Base-by-base conservation (phyloP, 2,329 filamentous ascomycete species). In the Aspergillus sp. region DNA sequence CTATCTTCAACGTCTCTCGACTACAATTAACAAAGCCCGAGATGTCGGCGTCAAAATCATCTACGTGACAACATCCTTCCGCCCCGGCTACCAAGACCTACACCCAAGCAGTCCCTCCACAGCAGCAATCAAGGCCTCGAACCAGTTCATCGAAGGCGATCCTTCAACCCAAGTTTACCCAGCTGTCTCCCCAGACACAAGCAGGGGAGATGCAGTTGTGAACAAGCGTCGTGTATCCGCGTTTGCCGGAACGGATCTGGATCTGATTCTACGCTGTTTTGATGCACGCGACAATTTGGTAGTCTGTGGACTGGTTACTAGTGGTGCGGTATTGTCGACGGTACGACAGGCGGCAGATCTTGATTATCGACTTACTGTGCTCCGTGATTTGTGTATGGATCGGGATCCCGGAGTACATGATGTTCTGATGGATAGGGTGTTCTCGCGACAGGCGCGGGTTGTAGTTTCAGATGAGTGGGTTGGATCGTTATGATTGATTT, bases 261-360 rank as follows among this genome's bases (percentile, higher is more conserved):
- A 70, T 4, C 39, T 66, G 2, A 51, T 70, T 4, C 55, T 71
- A 2, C 59, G 66, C 5, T 59, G 60, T 22, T 48, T 58, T 17
- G 37, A 19, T 15, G 57, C 54, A 2, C 54, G 60, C 0, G 49
- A 62, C 17, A 54, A 52, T 17, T 39, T 71, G n/a, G 62, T 67
- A 5, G n/a, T 71, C 9, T 57, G 54, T 1, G 68, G 69, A 1
- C 25, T 71, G 13, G 58, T 54, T 22, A 69, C 68, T 2, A 61
- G 64, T 33, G 67, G 67, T 7, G 66, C 62, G 9, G 67, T 70
- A 6, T 51, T 71, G 15, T 69, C 65, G 13, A 71, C 68, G 3
- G 54, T 69, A 22, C 60, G 63, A 10, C 55, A 65, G 44, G 68
- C 65, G 5, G 58, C 58, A 27, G 68, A 71, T 55, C 44, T 63